Conservation (phyloP, 345 rosid species). For the Hibiscus trionum region DNA sequence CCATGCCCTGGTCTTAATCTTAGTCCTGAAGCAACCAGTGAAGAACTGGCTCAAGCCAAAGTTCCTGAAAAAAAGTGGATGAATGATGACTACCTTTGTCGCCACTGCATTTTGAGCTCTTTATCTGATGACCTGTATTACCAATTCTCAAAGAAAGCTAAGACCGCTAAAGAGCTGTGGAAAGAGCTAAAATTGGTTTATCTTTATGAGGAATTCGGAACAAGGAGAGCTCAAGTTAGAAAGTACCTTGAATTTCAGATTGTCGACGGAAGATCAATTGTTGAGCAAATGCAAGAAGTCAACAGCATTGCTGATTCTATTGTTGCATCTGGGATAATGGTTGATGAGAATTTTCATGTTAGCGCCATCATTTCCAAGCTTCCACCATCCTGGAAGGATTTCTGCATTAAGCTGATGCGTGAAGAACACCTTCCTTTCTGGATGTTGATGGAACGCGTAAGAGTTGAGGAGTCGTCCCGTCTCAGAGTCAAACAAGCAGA, state of each 20-base stretch:
- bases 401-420: conserved; percentile 45
- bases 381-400: conserved; percentile 73
- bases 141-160: conserved; percentile 39
- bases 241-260: conserved; percentile 70
- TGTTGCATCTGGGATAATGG: conserved; percentile 45
- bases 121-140: conserved; percentile 61
- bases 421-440: conserved; percentile 45
- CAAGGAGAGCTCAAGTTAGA: conserved; percentile 58
- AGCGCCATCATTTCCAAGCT: conserved; percentile 63
- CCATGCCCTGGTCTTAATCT: conserved; percentile 32
- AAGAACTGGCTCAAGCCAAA: conserved; percentile 29
- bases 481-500: conserved; percentile 21
- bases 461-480: conserved; percentile 47
- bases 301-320: conserved; percentile 62
- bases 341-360: conserved; percentile 73
- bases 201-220: conserved; percentile 50
- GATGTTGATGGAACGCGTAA: conserved; percentile 50
- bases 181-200: conserved; percentile 62
- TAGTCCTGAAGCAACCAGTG: conserved; percentile 23
- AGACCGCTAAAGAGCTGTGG: conserved; percentile 68
- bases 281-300: conserved; percentile 54
- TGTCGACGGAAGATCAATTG: conserved; percentile 44
- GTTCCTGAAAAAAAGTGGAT: conserved; percentile 43
- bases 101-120: conserved; percentile 48
- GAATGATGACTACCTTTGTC: conserved; percentile 63